phyloP scores from a whole-genome alignment of 257 asterid genomes.

The Vinca minor region DNA sequence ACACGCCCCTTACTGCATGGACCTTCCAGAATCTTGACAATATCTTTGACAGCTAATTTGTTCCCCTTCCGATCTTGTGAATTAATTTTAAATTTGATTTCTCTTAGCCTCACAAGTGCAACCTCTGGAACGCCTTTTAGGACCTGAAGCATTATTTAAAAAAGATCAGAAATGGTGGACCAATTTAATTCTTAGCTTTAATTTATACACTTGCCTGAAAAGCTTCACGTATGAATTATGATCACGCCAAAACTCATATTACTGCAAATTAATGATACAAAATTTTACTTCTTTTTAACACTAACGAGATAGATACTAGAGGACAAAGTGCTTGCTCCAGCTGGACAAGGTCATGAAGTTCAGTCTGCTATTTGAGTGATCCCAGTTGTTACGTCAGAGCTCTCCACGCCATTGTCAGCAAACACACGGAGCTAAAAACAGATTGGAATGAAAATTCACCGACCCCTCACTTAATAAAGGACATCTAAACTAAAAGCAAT shows the following conservation, averaged over 20 bases:
- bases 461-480: neutral
- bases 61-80: slow-evolving; percentile 75
- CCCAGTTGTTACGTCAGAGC: no score
- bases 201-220: slow-evolving; percentile 52
- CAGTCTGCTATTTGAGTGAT: no score
- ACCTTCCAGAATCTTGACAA: slow-evolving; percentile 82
- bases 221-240: slow-evolving; percentile 92
- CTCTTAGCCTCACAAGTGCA: slow-evolving; percentile 85
- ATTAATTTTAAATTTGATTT: slow-evolving; percentile 58
- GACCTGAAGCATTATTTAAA: slow-evolving; percentile 50
- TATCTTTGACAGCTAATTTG: slow-evolving; percentile 72
- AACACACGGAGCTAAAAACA: no score
- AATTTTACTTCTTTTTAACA: slow-evolving; percentile 4
- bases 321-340: slow-evolving; percentile 48
- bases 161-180: slow-evolving; percentile 18
- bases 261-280: slow-evolving; percentile 5
- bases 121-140: slow-evolving; percentile 94
- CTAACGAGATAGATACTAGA: slow-evolving; percentile 9
- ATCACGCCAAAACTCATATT: no score
- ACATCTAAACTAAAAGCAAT: no score
- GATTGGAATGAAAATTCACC: no score
- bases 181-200: slow-evolving; percentile 4
- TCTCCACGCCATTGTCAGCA: no score
- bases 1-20: slow-evolving; percentile 92
- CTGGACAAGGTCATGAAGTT: no score